A percentile compares a stretch with the other conserved stretches of the same genome.
phyloP scores from a whole-genome alignment of 148 eudicot species.

The Tetragonia tetragonoides region DNA sequence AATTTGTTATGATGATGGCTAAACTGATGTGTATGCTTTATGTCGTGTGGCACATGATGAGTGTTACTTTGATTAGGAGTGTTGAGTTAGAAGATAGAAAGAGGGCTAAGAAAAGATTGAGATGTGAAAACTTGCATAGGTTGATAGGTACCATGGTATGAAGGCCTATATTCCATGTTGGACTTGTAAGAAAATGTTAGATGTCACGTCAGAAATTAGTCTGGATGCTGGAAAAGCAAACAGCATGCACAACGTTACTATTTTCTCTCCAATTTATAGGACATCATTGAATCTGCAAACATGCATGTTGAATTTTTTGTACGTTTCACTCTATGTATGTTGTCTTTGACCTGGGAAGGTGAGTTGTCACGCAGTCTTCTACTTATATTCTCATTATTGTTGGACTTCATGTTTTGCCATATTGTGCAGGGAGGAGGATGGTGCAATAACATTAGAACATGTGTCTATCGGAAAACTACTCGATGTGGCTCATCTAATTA shows the following conservation, averaged over 20 bases:
- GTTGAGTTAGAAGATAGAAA: neutral
- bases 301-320: neutral
- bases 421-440: conserved; percentile 95
- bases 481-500: conserved; percentile 76
- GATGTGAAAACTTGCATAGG: neutral
- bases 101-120: neutral
- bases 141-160: too few relatives aligned
- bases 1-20: neutral
- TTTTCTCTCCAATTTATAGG: neutral
- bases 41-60: neutral
- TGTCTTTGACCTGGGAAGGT: neutral
- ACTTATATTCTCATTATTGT: neutral
- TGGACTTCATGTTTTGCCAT: conserved; percentile 3
- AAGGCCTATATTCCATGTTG: too few relatives aligned
- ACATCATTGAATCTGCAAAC: neutral
- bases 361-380: neutral
- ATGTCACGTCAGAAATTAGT: neutral
- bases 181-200: neutral
- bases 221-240: neutral
- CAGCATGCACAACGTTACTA: neutral
- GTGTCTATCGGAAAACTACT: conserved; percentile 86
- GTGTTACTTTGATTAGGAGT: neutral
- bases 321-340: neutral
- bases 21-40: neutral
- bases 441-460: conserved; percentile 73